Evolutionary conservation across 768 basidiomycete genomes (phyloP).

Genomic region (Lanmaoa rubissima): DNA sequence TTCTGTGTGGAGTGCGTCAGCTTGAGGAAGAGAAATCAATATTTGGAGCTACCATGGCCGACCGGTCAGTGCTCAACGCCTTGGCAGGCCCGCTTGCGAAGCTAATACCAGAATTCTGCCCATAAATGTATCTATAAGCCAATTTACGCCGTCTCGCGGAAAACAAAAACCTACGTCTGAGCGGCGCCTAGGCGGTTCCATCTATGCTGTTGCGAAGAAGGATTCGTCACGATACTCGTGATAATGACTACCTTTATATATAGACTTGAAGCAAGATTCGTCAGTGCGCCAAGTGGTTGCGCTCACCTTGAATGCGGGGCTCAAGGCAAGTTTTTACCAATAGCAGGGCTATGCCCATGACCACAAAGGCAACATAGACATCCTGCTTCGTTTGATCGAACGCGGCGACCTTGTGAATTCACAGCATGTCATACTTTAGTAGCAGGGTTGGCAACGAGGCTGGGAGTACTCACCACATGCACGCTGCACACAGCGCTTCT

Average conservation of each 20-base stretch:
- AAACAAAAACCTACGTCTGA: conserved; percentile 12
- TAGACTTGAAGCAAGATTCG: background rate
- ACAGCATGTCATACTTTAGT: background rate
- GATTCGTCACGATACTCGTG: background rate
- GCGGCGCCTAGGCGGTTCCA: background rate
- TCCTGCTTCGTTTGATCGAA: conserved; percentile 7
- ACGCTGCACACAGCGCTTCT: conserved; percentile 2
- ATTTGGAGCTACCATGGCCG: conserved; percentile 3
- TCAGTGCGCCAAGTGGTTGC: background rate
- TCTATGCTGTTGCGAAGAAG: background rate
- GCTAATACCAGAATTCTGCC: conserved; percentile 2
- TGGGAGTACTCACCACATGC: conserved; percentile 1
- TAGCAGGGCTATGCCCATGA: background rate
- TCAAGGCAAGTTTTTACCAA: conserved; percentile 3
- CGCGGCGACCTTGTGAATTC: conserved; percentile 18
- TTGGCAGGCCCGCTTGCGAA: background rate
- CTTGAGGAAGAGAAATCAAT: background rate
- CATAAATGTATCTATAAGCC: conserved; percentile 1
- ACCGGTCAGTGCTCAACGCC: background rate
- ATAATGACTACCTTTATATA: conserved; percentile 13
- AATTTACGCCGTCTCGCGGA: background rate
- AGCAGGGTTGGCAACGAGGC: conserved; percentile 14
- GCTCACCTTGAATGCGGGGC: conserved; percentile 1
- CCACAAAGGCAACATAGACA: background rate
- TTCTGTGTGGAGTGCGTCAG: conserved; percentile 7